These are phyloP conservation scores for Mikania micrantha DNA, from an alignment of 129 eudicot species.

Conservation along the genomic window DNA sequence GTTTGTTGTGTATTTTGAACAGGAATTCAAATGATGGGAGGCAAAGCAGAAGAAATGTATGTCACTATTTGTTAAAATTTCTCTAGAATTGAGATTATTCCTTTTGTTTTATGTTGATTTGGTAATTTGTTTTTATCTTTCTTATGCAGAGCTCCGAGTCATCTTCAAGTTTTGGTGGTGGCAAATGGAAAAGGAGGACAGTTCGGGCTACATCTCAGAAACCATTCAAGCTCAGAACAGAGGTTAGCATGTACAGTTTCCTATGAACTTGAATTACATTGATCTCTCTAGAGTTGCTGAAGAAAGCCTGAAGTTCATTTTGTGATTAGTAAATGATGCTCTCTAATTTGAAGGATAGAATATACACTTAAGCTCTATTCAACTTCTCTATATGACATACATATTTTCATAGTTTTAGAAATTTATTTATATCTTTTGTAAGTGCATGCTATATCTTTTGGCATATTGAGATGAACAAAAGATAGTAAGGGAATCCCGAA, in stretches of 20 bases:
- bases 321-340: not conserved
- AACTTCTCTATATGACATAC: not conserved
- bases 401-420: not conserved
- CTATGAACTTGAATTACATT: not conserved
- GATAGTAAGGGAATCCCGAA: not conserved
- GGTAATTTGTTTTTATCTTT: not conserved
- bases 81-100: not conserved
- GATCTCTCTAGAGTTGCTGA: not conserved
- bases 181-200: slow-evolving; percentile 57
- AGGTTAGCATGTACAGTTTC: slow-evolving; percentile 44
- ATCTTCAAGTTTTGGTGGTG: slow-evolving; percentile 44
- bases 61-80: slow-evolving; percentile 2
- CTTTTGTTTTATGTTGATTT: not conserved
- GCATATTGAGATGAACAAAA: not conserved
- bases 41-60: slow-evolving; percentile 71
- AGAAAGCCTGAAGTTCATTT: not conserved
- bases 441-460: not conserved
- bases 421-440: too few relatives aligned
- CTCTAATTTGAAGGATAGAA: not conserved
- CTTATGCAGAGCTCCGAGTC: slow-evolving; percentile 63
- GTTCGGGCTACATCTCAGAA: slow-evolving; percentile 50
- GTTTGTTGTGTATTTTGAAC: slow-evolving; percentile 32
- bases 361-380: not conserved
- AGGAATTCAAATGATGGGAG: slow-evolving; percentile 54
- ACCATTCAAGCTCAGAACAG: slow-evolving; percentile 88